Percentiles rank a stretch among this genome's conserved stretches.
Evolutionary conservation across 495 filamentous ascomycete species (phyloP).

Genomic region (Rhypophila decipiens): DNA sequence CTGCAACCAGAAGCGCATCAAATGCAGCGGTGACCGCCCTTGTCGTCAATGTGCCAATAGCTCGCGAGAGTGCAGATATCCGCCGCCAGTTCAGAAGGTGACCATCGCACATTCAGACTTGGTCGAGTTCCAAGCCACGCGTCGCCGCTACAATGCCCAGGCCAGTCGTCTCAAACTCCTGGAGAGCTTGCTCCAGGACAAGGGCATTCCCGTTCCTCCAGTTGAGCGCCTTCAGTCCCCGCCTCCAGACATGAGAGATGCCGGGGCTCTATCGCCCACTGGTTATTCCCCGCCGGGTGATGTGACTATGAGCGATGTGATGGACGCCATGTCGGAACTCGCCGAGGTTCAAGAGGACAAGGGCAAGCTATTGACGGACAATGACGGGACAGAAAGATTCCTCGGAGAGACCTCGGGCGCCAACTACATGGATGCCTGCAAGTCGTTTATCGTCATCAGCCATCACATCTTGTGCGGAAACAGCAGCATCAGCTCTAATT

Average conservation of each 20-base stretch:
- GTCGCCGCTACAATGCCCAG: not conserved
- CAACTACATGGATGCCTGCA: conserved; percentile 32
- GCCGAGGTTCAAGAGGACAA: not conserved
- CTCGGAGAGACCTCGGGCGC: conserved; percentile 35
- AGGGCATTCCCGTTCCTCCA: not conserved
- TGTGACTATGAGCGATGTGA: not conserved
- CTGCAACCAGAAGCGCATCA: conserved; percentile 40
- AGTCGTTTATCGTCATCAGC: conserved; percentile 24
- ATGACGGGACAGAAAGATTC: conserved; percentile 25
- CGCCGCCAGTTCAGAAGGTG: conserved; percentile 20
- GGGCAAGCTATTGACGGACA: conserved; percentile 28
- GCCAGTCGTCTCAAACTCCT: too few species aligned
- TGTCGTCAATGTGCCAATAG: conserved; percentile 26
- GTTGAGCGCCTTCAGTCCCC: too few species aligned
- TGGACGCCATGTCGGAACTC: not conserved
- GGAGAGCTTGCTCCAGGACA: not conserved
- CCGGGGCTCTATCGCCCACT: not conserved
- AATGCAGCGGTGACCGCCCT: conserved; percentile 33
- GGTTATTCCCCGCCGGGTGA: not conserved
- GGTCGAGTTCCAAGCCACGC: conserved; percentile 18
- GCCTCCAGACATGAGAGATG: not conserved
- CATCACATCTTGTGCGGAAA: conserved; percentile 12
- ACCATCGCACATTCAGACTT: conserved; percentile 21
- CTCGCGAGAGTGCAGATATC: conserved; percentile 29
- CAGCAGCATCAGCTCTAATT: conserved; percentile 1